Base-by-base conservation (phyloP, 805 yeast genomes). In the Hanseniaspora occidentalis region DNA sequence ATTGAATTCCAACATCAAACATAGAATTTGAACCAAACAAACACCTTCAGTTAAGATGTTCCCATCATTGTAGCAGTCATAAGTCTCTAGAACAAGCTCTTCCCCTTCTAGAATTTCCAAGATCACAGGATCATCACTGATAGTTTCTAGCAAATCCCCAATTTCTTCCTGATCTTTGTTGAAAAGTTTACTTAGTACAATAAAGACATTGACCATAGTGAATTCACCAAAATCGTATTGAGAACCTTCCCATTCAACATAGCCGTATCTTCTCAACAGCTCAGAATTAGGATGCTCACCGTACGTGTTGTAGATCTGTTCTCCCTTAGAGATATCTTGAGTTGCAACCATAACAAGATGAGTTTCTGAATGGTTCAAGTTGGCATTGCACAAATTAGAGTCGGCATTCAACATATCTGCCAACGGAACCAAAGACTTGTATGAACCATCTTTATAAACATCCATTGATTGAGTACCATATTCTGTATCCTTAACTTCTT, bases 201-300 rank as follows among this genome's bases (percentile, higher is more conserved):
- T 10, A 14, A 29, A 29, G 16, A 29, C 17, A 9, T 14, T n/a
- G 17, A 6, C 33, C 33, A 29, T 29, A n/a, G 33, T n/a, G 4
- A 29, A n/a, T 57, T 89, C 97, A 6, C 79, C 95, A 51, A 83
- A 80, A 56, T 89, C 97, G 54, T 66, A 74, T 36, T 71, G 73
- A 2, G 92, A 80, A 0, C 84, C 84, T 17, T 66, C 67, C 45
- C 62, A 57, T 60, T 88, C 96, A 20, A 85, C 92, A 51, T 84
- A 89, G 0, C 98, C 98, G 50, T 89, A 89, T 43, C 95, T 71
- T 51, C 98, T 71, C 41, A 92, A 64, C 24, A 92, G 69, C 52
- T 92, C 97, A n/a, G 89, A 66, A 56, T 88, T 89, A 27, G 96
- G 92, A 47, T 83, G 77, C 35, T 86, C 92, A 1, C 95, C 94